phyloP scores from a whole-genome alignment of 2,329 filamentous ascomycete genomes.

The Ascochyta clinopodiicola region DNA sequence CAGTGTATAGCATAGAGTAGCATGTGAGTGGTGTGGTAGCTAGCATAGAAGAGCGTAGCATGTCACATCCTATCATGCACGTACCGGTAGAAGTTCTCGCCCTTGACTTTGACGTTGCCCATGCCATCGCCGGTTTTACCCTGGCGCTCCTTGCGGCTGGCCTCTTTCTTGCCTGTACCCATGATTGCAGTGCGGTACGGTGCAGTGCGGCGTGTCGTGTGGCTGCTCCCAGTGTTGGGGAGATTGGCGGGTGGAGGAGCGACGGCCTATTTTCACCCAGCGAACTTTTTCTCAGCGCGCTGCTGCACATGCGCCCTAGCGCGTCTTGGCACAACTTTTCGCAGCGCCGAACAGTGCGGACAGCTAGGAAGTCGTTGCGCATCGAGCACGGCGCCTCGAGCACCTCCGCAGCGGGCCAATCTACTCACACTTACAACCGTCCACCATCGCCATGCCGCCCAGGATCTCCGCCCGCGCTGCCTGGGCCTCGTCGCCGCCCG shows the following conservation, averaged over 20 bases:
- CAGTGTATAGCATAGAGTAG: not conserved
- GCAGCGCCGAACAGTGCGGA: not conserved
- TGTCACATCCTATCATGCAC: not conserved
- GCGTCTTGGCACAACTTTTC: conserved; percentile 36
- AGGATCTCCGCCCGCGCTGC: conserved; percentile 48
- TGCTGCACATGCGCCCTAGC: conserved; percentile 1
- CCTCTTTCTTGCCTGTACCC: conserved; percentile 94
- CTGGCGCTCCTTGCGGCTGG: conserved; percentile 79
- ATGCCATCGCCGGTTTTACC: conserved; percentile 86
- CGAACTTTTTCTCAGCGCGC: conserved; percentile 31
- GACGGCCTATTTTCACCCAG: conserved; percentile 4
- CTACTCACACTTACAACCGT: too few species aligned
- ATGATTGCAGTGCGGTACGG: conserved; percentile 55
- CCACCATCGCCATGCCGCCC: conserved; percentile 46
- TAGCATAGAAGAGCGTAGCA: too few species aligned
- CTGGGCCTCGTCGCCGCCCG: conserved; percentile 30
- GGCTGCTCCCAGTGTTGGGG: conserved; percentile 5
- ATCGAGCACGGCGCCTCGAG: not conserved
- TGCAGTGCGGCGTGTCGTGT: not conserved
- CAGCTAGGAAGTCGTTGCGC: too few species aligned
- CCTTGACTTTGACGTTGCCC: conserved; percentile 89
- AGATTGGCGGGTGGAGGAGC: conserved; percentile 18
- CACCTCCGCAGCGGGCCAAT: conserved; percentile 3
- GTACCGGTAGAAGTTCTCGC: conserved; percentile 91
- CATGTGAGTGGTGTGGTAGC: too few species aligned